A percentile compares a stretch with the other conserved stretches of the same genome.
Conservation (phyloP, 177 flowering plant species). For the Telopea speciosissima region DNA sequence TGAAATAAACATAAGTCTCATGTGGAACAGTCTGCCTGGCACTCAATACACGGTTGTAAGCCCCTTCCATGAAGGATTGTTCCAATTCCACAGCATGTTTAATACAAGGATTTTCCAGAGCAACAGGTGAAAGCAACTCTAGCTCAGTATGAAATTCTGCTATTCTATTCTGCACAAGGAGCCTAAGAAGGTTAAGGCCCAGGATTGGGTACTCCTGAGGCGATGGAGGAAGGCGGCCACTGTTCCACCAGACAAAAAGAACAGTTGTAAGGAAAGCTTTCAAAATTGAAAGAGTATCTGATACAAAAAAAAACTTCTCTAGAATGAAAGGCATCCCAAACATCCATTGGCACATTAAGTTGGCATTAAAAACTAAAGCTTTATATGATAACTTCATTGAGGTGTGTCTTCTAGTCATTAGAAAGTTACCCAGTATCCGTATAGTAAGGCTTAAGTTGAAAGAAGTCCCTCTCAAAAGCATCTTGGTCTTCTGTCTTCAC, state of each 20-base stretch:
- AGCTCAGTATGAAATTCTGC: slow-evolving; percentile 99
- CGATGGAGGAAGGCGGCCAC: slow-evolving; percentile 66
- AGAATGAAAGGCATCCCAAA: background rate
- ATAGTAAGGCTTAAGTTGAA: slow-evolving; percentile 91
- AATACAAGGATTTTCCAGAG: slow-evolving; percentile 84
- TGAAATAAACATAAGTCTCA: slow-evolving; percentile 80
- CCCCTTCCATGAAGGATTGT: slow-evolving; percentile 99
- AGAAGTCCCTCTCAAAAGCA: slow-evolving; percentile 95
- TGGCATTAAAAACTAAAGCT: background rate
- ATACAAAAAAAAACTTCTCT: background rate
- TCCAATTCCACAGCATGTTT: slow-evolving; percentile 95
- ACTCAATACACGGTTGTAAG: slow-evolving; percentile 90
- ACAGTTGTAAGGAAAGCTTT: background rate
- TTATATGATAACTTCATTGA: background rate
- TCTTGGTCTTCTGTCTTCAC: slow-evolving; percentile 89
- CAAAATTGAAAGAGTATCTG: background rate
- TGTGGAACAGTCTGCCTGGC: slow-evolving; percentile 95
- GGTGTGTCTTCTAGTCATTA: background rate
- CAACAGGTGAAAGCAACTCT: slow-evolving; percentile 72
- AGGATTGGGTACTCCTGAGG: slow-evolving; percentile 81
- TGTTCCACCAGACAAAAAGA: slow-evolving; percentile 37
- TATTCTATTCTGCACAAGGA: slow-evolving; percentile 92
- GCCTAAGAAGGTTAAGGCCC: slow-evolving; percentile 94
- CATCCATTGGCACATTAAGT: no score
- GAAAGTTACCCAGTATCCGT: slow-evolving; percentile 68